phyloP scores from a whole-genome alignment of 1,284 basidiomycete species.

The Ganoderma sinense region DNA sequence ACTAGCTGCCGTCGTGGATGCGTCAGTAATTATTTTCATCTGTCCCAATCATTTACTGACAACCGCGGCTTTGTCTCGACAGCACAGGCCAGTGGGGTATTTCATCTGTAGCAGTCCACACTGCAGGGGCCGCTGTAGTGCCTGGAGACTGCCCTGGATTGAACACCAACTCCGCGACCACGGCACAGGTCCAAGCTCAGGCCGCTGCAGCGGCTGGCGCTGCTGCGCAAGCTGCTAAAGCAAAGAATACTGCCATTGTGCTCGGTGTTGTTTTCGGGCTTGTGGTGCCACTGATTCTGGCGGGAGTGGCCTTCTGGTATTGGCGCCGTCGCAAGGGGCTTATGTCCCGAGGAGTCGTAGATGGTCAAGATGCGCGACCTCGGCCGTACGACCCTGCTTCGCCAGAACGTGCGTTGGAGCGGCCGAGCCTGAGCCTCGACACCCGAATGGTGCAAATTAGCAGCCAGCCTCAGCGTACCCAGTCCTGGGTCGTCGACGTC shows the following conservation, averaged over 20 bases:
- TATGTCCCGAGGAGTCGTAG: constrained; percentile 12
- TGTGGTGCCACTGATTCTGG: constrained; percentile 29
- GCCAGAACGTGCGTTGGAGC: constrained; percentile 10
- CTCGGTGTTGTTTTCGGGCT: constrained; percentile 36
- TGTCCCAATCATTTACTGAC: not conserved
- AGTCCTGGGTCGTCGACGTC: constrained; percentile 25
- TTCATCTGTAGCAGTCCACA: constrained; percentile 29
- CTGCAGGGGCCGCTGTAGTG: constrained; percentile 25
- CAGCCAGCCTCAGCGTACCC: constrained; percentile 14
- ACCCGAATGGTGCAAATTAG: constrained; percentile 23
- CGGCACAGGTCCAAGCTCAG: constrained; percentile 23
- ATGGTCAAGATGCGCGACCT: constrained; percentile 23
- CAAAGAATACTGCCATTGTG: constrained; percentile 29
- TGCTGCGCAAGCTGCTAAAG: constrained; percentile 18
- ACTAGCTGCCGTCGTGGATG: constrained; percentile 35
- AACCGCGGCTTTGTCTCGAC: not conserved
- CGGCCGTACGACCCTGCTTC: constrained; percentile 19
- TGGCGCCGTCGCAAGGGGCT: constrained; percentile 28
- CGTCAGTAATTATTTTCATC: constrained; percentile 26
- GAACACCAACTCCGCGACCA: constrained; percentile 28
- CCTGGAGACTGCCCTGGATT: constrained; percentile 31
- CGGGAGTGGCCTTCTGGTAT: constrained; percentile 28
- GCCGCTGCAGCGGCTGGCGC: constrained; percentile 19
- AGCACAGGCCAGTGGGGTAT: constrained; percentile 39
- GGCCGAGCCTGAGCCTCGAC: constrained; percentile 28